These are phyloP conservation scores for Macadamia tetraphylla DNA, from an alignment of 164 flowering plant genomes.

Conservation along the genomic window DNA sequence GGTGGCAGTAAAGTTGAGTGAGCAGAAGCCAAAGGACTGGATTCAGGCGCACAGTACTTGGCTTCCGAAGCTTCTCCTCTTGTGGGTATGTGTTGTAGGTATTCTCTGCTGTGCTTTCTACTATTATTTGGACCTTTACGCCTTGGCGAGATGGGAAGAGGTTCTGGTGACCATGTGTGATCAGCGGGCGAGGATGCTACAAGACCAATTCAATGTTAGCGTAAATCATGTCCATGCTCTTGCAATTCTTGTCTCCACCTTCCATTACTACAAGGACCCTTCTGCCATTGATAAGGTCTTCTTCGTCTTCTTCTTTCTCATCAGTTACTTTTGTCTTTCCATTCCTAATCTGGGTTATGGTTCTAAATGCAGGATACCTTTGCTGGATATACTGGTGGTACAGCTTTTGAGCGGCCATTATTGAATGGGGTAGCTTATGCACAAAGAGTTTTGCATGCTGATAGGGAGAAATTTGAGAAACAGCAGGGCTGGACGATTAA, in stretches of 20 bases:
- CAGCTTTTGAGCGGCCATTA: slow-evolving; percentile 86
- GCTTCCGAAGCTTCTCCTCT: slow-evolving; percentile 21
- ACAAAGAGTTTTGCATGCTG: slow-evolving; percentile 56
- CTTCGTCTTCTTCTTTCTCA: neutral
- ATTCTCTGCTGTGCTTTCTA: slow-evolving; percentile 28
- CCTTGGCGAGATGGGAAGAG: slow-evolving; percentile 57
- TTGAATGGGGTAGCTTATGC: slow-evolving; percentile 92
- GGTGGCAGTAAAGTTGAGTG: slow-evolving; percentile 22
- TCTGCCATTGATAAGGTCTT: slow-evolving; percentile 90
- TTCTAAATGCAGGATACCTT: slow-evolving; percentile 64
- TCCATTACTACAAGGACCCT: slow-evolving; percentile 67
- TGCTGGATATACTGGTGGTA: slow-evolving; percentile 83
- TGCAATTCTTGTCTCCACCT: slow-evolving; percentile 82
- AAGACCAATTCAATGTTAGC: slow-evolving; percentile 87
- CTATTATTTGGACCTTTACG: slow-evolving; percentile 37
- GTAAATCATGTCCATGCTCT: slow-evolving; percentile 96
- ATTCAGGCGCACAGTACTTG: slow-evolving; percentile 13
- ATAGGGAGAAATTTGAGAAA: slow-evolving; percentile 75
- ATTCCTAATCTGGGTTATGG: slow-evolving; percentile 6
- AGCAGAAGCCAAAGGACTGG: slow-evolving; percentile 17
- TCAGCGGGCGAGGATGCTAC: slow-evolving; percentile 85
- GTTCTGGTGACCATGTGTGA: slow-evolving; percentile 75
- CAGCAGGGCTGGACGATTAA: slow-evolving; percentile 79
- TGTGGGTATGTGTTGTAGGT: slow-evolving; percentile 41
- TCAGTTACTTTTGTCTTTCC: neutral